Base-by-base conservation (phyloP, 305 asterid genomes). In the Plantago rigida region DNA sequence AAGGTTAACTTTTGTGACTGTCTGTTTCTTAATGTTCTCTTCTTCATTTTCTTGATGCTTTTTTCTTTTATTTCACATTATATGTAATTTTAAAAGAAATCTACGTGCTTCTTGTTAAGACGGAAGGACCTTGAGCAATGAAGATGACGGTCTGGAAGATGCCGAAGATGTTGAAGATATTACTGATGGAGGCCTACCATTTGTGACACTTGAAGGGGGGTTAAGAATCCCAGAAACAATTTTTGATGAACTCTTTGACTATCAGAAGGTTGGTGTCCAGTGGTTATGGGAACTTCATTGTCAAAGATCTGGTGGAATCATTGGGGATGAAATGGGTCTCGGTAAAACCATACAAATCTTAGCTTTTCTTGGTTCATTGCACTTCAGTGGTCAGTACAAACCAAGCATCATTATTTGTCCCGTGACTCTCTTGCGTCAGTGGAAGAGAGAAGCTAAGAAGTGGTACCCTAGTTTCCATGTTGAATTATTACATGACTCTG, bases 261-360 rank as follows among this genome's bases (percentile, higher is more conserved):
- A 92, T 78, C 98, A 92, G 78, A 92, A 82, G 82, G 93, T 92
- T 81, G 94, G 98, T 26, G 96, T 92, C 10, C 95, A 92, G 73
- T 92, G 98, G 96, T 67, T 92, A 76, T 92, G 96, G 98, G 98
- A 92, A 78, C 94, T 88, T 70, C 95, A 92, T 69, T 92, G 98
- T 77, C 96, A 88, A 79, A 76, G 77, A 67, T 90, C 95, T 34
- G 98, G 96, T 64, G 96, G 98, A 64, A 92, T 92, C 71, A 92
- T 88, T 56, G 98, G 96, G 56, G 98, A 92, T 74, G 98, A 88
- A 82, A 88, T 92, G 98, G 98, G 98, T 68, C 94, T 91, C 61
- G 98, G 98, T 69, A 91, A 91, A 86, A 91, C 98, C 39, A 70
- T 91, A 51, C 98, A 91, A 77, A 78, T 91, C 58, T 66, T 83